Percentiles rank a stretch among this genome's conserved stretches.
Conservation (phyloP, 2,329 filamentous ascomycete species). For the Trichophyton schoenleinii region DNA sequence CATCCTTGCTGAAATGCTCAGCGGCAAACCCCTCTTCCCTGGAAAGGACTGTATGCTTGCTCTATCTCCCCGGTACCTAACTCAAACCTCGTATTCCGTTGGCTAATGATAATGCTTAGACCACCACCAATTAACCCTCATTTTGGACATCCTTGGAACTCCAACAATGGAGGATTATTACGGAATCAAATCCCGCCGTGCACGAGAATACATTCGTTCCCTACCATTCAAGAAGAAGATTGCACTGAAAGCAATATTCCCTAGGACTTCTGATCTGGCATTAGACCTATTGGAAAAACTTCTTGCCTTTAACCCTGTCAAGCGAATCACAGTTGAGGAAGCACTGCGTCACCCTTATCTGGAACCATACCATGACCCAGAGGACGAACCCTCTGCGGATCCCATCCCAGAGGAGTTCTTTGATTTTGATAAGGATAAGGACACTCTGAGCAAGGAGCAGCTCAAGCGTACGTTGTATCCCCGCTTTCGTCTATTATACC, state of each 20-base stretch:
- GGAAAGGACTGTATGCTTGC: conserved; percentile 81
- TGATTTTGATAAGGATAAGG: conserved; percentile 99
- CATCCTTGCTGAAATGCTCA: conserved; percentile 96
- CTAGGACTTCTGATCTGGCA: conserved; percentile 95
- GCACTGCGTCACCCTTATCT: conserved; percentile 95
- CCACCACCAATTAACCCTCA: conserved; percentile 94
- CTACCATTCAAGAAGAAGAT: conserved; percentile 99
- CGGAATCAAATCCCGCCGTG: conserved; percentile 95
- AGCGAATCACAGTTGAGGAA: conserved; percentile 96
- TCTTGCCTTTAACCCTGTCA: conserved; percentile 93
- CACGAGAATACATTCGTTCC: conserved; percentile 94
- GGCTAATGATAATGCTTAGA: conserved; percentile 40
- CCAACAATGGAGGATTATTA: conserved; percentile 99
- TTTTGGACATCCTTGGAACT: conserved; percentile 91
- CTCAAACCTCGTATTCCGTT: neutral
- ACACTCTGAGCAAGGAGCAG: conserved; percentile 95
- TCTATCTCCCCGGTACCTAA: conserved; percentile 7
- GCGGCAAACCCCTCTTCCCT: conserved; percentile 93
- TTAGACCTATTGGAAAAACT: conserved; percentile 91
- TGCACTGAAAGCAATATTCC: conserved; percentile 90
- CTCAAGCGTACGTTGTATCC: conserved; percentile 56
- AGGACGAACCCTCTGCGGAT: conserved; percentile 91
- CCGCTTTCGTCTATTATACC: neutral
- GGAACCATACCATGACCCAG: conserved; percentile 96
- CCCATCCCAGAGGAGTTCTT: conserved; percentile 99